Evolutionary conservation across 345 rosid genomes (phyloP).

Genomic region (Gossypium sturtianum): DNA sequence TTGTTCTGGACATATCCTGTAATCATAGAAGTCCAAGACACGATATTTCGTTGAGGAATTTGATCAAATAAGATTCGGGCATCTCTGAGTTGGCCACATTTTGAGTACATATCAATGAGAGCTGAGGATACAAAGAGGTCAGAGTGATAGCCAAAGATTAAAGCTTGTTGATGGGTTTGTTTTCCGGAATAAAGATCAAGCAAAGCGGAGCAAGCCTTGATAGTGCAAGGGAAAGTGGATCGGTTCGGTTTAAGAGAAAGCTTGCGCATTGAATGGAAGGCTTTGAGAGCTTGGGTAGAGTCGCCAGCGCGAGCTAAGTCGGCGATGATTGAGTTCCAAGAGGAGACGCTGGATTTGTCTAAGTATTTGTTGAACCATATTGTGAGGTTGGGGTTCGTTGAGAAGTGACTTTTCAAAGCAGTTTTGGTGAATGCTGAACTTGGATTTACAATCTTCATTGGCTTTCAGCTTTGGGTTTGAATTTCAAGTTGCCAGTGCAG

Average conservation of each 20-base stretch:
- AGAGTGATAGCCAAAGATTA: constrained; percentile 55
- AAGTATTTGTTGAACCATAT: constrained; percentile 64
- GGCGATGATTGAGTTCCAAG: constrained; percentile 90
- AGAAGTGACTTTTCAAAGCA: constrained; percentile 24
- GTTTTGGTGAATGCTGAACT: not conserved
- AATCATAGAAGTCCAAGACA: constrained; percentile 86
- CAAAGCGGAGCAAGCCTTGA: constrained; percentile 81
- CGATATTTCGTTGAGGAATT: constrained; percentile 61
- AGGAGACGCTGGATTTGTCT: constrained; percentile 55
- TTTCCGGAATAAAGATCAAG: constrained; percentile 61
- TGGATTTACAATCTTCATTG: constrained; percentile 29
- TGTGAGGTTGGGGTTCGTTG: constrained; percentile 44
- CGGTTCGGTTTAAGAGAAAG: constrained; percentile 67
- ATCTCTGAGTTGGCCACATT: constrained; percentile 50
- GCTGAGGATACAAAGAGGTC: constrained; percentile 80
- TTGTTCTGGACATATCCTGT: constrained; percentile 65
- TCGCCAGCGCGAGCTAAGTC: constrained; percentile 78
- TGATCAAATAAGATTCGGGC: constrained; percentile 73
- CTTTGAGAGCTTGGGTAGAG: constrained; percentile 64
- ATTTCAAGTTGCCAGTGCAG: not conserved
- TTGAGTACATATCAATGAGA: constrained; percentile 64
- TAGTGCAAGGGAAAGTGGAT: constrained; percentile 73
- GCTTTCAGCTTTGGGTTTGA: not conserved
- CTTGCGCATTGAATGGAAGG: constrained; percentile 76
- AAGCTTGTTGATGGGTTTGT: constrained; percentile 81